Base-by-base conservation (phyloP, 106 monocot genomes). In the Dendrobium nobile region DNA sequence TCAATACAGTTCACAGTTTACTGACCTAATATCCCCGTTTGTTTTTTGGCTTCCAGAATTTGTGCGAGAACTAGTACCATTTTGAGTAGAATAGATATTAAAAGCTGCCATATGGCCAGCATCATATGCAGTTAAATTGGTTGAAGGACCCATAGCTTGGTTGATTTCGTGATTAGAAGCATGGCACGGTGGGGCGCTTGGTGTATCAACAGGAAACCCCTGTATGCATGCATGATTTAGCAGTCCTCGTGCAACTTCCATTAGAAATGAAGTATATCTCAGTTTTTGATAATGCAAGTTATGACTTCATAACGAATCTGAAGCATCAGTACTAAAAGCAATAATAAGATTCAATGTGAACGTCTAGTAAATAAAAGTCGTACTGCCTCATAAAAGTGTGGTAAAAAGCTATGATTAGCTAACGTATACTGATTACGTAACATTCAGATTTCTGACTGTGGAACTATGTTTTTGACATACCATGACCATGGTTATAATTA, bases 141-240 rank as follows among this genome's bases (percentile, higher is more conserved):
- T 9, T 74, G 79, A 59, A 20, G 77, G 72, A 77, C 84, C 88
- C 75, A 83, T 47, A 77, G 70, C 80, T 64, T 84, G 84, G 54
- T 77, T 85, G 41, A 86, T 84, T 77, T 91, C 86, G 20, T 79
- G 40, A 79, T 80, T 78, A 85, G 80, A 85, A 27, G 59, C 86
- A 88, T 85, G 83, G 79, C 92, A 86, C 9, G 92, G 97, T 17
- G 97, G 97, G 77, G 97, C 94, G 89, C 92, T 97, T 59, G 96
- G 94, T 40, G 84, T 82, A 80, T 85, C 90, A 85, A 83, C 79
- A 48, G 74, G 44, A 31, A 67, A 70, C 58, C 80, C 75, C 84
- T 85, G 80, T 75, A 89, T 13, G 15, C 15, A 51, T 54, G 61
- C 0, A 4, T 31, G 4, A 65, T 1, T 16, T 58, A 16, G 4